Conservation (phyloP, 345 rosid genomes). For the Brassica incana region DNA sequence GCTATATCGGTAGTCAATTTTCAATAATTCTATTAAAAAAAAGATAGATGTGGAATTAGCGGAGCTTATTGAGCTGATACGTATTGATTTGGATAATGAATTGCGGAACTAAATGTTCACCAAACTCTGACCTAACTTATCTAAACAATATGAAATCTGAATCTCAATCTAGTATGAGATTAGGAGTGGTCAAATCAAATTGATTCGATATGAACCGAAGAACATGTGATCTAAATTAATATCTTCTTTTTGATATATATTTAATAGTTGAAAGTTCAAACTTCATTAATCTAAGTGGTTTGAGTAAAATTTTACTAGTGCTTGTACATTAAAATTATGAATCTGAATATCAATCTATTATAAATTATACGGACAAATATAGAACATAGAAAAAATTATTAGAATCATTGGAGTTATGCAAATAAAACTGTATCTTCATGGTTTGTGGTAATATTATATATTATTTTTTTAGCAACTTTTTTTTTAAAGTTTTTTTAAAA, state of each 20-base stretch:
- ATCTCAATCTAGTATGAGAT: neutral
- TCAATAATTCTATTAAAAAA: neutral
- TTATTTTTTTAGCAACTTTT: too few relatives aligned
- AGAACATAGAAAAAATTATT: too few relatives aligned
- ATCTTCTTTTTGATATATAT: too few relatives aligned
- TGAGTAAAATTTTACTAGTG: too few relatives aligned
- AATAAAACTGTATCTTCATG: too few relatives aligned
- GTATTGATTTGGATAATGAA: slow-evolving; percentile 1
- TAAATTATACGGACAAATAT: too few relatives aligned
- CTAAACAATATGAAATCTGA: neutral
- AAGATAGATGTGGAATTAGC: neutral
- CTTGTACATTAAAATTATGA: too few relatives aligned
- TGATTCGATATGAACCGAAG: neutral
- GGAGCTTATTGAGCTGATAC: slow-evolving; percentile 17
- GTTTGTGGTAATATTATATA: too few relatives aligned
- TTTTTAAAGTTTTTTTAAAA: too few relatives aligned
- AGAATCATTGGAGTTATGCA: too few relatives aligned
- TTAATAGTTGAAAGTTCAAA: neutral
- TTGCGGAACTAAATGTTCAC: slow-evolving; percentile 16
- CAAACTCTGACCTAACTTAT: slow-evolving; percentile 24
- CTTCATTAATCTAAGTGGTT: too few relatives aligned
- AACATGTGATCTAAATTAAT: neutral
- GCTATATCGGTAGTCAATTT: neutral
- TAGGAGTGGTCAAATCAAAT: neutral
- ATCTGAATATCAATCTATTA: too few relatives aligned